These are phyloP conservation scores for Plectosphaerella plurivora DNA, from an alignment of 2,329 filamentous ascomycete genomes.

Conservation along the genomic window DNA sequence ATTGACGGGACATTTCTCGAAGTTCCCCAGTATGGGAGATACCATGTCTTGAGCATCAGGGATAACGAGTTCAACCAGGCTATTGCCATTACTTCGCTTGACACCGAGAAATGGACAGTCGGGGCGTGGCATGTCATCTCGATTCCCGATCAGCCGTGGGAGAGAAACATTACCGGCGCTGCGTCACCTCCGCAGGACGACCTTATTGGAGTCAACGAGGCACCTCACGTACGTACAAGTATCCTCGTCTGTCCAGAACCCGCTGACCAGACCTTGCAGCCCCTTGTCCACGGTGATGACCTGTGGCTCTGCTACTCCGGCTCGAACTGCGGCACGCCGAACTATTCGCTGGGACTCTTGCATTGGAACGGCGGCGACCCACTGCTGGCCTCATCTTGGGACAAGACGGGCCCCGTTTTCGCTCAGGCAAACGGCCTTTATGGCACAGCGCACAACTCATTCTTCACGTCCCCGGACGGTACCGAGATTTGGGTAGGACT, in stretches of 20 bases:
- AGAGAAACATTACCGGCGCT: constrained; percentile 5
- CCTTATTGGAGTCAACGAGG: constrained; percentile 2
- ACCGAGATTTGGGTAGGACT: background rate
- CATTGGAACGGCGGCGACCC: constrained; percentile 8
- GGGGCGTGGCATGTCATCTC: constrained; percentile 11
- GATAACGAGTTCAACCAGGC: constrained; percentile 7
- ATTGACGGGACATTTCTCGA: constrained; percentile 1
- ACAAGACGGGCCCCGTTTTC: constrained; percentile 10
- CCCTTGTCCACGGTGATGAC: constrained; percentile 8
- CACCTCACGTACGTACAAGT: background rate
- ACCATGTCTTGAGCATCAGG: constrained; percentile 9
- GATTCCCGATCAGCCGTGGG: constrained; percentile 11
- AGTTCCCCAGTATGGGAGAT: constrained; percentile 6
- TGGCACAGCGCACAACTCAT: constrained; percentile 11
- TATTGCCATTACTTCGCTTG: constrained; percentile 7
- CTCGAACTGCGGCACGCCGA: constrained; percentile 10
- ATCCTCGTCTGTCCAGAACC: background rate
- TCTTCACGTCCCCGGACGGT: constrained; percentile 5
- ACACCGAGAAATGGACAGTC: constrained; percentile 9
- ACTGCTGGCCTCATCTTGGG: constrained; percentile 6
- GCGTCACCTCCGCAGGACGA: background rate
- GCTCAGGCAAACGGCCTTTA: constrained; percentile 11
- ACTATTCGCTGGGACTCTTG: constrained; percentile 10
- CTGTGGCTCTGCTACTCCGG: constrained; percentile 12
- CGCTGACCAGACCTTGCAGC: background rate